A percentile compares a stretch with the other conserved stretches of the same genome.
Conservation (phyloP, 768 basidiomycete genomes). For the Rhizopogon roseolus region DNA sequence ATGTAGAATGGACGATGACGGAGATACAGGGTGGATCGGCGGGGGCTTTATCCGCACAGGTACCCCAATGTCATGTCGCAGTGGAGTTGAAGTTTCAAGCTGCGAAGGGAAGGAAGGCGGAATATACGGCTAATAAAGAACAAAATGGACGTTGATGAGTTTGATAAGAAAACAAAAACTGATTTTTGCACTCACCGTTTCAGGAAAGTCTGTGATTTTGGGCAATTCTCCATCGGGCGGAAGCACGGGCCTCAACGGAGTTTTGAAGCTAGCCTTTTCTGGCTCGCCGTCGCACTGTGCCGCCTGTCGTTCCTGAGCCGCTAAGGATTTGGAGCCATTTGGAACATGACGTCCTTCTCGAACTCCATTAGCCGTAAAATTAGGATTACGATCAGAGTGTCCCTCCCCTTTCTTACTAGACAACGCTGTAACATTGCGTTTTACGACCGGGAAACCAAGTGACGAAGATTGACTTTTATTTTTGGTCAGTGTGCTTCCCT, state of each 20-base stretch:
- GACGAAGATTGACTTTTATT: conserved; percentile 20
- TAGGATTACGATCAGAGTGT: neutral
- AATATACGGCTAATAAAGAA: conserved; percentile 34
- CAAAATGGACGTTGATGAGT: conserved; percentile 10
- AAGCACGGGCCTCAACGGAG: conserved; percentile 1
- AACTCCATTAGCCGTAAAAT: conserved; percentile 4
- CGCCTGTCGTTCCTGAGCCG: neutral
- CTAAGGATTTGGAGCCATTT: conserved; percentile 10
- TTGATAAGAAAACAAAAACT: conserved; percentile 1
- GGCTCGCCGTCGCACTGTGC: neutral
- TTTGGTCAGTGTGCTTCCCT: neutral
- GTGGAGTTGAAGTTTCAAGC: conserved; percentile 51
- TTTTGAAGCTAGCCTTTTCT: conserved; percentile 1
- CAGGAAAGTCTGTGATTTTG: conserved; percentile 31
- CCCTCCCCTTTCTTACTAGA: conserved; percentile 18
- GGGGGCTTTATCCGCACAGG: conserved; percentile 37
- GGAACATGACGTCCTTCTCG: conserved; percentile 7
- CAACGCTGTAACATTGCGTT: conserved; percentile 24
- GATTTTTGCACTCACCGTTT: conserved; percentile 27
- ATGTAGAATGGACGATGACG: conserved; percentile 20
- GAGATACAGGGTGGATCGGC: conserved; percentile 29
- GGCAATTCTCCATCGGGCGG: conserved; percentile 6
- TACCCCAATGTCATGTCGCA: conserved; percentile 8
- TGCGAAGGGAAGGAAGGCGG: conserved; percentile 55
- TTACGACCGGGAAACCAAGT: conserved; percentile 41